Conservation (phyloP, 1,284 basidiomycete genomes). For the Cutaneotrichosporon cavernicola region DNA sequence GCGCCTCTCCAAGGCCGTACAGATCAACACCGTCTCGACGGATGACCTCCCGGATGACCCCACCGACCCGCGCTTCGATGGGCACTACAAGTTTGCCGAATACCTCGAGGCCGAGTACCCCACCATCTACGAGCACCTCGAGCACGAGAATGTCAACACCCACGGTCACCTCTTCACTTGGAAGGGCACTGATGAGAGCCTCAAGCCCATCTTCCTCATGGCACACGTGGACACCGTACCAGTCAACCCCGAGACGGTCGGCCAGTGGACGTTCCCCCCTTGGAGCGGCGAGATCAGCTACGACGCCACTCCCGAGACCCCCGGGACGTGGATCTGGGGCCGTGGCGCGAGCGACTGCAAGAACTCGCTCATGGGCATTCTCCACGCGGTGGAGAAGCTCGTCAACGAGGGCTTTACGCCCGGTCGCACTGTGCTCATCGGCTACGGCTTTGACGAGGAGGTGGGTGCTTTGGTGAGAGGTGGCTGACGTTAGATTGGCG, state of each 20-base stretch:
- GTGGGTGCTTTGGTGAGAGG: constrained; percentile 26
- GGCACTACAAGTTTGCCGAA: constrained; percentile 47
- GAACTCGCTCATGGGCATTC: constrained; percentile 55
- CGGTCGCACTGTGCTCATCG: constrained; percentile 54
- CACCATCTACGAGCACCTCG: constrained; percentile 40
- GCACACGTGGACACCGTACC: constrained; percentile 58
- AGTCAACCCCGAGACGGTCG: constrained; percentile 55
- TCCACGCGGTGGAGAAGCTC: constrained; percentile 57
- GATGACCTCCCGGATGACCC: constrained; percentile 49
- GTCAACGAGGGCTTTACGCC: constrained; percentile 55
- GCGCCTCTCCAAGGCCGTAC: constrained; percentile 47
- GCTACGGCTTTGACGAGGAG: constrained; percentile 58
- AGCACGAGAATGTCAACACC: constrained; percentile 53
- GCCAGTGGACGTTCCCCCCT: constrained; percentile 57
- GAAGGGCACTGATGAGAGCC: constrained; percentile 50
- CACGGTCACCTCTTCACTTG: constrained; percentile 55
- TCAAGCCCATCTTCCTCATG: constrained; percentile 55
- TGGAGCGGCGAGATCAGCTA: constrained; percentile 56
- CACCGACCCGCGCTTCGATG: constrained; percentile 48
- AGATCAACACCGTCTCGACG: constrained; percentile 52
- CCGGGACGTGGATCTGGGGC: constrained; percentile 58
- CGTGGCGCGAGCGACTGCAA: constrained; percentile 56
- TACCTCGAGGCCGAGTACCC: constrained; percentile 54
- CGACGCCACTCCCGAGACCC: constrained; percentile 31
- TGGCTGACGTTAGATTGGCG: constrained; percentile 40